Percentiles rank a stretch among this genome's conserved stretches.
These are phyloP conservation scores for Alternaria ventricosa DNA, from an alignment of 2,329 filamentous ascomycete genomes.

Conservation along the genomic window DNA sequence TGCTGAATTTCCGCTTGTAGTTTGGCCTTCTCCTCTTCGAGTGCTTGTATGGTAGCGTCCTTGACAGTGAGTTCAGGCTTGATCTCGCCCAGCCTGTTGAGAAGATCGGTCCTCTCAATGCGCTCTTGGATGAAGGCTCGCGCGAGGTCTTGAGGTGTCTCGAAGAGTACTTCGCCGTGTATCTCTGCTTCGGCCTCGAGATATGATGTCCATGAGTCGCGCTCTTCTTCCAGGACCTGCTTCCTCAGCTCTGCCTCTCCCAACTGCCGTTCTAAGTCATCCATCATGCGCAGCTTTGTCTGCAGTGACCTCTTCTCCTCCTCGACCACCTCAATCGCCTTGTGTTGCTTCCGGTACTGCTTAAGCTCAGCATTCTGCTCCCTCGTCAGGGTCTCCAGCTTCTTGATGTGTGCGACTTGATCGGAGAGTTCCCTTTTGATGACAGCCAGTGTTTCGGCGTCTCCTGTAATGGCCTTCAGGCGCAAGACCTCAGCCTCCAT, in stretches of 20 bases:
- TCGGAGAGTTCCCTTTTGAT: conserved; percentile 89
- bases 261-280: conserved; percentile 76
- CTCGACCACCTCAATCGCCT: conserved; percentile 90
- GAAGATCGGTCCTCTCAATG: conserved; percentile 77
- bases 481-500: conserved; percentile 84
- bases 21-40: conserved; percentile 73
- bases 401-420: conserved; percentile 89
- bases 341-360: conserved; percentile 79
- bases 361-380: conserved; percentile 82
- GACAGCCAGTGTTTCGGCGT: conserved; percentile 82
- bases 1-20: conserved; percentile 75
- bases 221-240: conserved; percentile 87
- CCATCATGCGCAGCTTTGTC: conserved; percentile 76
- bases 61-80: conserved; percentile 80
- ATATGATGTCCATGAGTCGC: conserved; percentile 84
- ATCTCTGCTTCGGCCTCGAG: conserved; percentile 71
- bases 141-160: conserved; percentile 86
- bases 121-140: conserved; percentile 83
- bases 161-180: conserved; percentile 73
- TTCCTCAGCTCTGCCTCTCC: conserved; percentile 81
- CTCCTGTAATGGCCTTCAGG: conserved; percentile 84
- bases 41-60: conserved; percentile 72
- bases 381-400: conserved; percentile 78
- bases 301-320: conserved; percentile 90
- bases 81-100: conserved; percentile 79